Conservation (phyloP, 2,329 filamentous ascomycete genomes). For the Phyllosticta citrichinensis region DNA sequence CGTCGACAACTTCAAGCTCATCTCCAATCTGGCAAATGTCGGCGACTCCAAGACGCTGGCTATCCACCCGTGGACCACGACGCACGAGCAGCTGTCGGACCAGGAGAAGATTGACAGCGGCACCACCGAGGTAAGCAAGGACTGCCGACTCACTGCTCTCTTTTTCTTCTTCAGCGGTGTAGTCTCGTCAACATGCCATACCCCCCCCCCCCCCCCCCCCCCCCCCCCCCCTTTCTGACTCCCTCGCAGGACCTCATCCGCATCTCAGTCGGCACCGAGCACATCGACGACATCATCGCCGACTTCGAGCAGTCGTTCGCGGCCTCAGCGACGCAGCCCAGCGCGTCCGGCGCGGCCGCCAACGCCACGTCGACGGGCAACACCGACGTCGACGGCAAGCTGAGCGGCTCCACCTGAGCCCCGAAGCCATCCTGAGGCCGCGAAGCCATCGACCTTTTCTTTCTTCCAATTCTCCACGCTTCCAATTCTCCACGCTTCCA, state of each 20-base stretch:
- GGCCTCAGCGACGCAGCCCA: constrained; percentile 39
- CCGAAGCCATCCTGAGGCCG: background rate
- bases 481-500: too few relatives aligned
- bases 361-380: constrained; percentile 25
- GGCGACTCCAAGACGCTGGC: constrained; percentile 92
- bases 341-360: constrained; percentile 21
- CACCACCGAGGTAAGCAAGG: constrained; percentile 56
- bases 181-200: background rate
- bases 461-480: too few relatives aligned
- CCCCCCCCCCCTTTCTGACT: constrained; percentile 11
- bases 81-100: constrained; percentile 81
- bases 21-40: constrained; percentile 93
- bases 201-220: too few relatives aligned
- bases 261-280: constrained; percentile 90
- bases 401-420: constrained; percentile 12
- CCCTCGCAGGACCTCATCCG: constrained; percentile 67
- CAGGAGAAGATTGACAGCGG: constrained; percentile 73
- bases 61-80: constrained; percentile 92
- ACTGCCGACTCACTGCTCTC: background rate
- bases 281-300: constrained; percentile 93
- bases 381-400: constrained; percentile 15
- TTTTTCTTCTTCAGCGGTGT: background rate
- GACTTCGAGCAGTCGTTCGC: constrained; percentile 90
- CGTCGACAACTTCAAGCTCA: constrained; percentile 88
- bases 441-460: background rate